phyloP scores from a whole-genome alignment of 306 rosid species.

The Cercis canadensis region DNA sequence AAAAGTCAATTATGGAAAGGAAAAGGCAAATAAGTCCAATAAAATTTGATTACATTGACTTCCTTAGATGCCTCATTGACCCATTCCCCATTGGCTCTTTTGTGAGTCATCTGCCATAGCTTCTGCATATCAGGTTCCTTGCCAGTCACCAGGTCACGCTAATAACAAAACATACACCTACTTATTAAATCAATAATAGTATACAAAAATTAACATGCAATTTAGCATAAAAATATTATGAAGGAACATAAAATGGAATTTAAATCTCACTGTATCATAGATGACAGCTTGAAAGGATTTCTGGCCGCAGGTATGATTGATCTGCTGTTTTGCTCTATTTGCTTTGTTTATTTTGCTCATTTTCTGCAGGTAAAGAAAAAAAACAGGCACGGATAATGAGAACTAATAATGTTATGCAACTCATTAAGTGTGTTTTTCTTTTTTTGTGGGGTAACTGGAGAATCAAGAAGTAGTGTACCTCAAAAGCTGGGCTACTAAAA shows the following conservation, averaged over 20 bases:
- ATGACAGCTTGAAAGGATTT: constrained; percentile 45
- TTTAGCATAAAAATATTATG: neutral
- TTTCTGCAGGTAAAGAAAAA: constrained; percentile 34
- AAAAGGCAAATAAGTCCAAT: constrained; percentile 14
- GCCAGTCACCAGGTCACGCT: constrained; percentile 51
- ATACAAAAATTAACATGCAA: constrained; percentile 4
- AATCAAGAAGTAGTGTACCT: constrained; percentile 35
- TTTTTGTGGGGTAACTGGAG: neutral
- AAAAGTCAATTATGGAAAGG: constrained; percentile 4
- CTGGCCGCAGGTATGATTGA: constrained; percentile 36
- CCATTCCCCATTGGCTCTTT: constrained; percentile 51
- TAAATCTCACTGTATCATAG: constrained; percentile 54
- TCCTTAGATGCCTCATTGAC: constrained; percentile 47
- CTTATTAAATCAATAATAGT: neutral
- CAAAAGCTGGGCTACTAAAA: constrained; percentile 48
- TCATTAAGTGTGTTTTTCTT: neutral
- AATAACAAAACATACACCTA: neutral
- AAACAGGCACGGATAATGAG: too few species aligned
- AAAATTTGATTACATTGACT: constrained; percentile 38
- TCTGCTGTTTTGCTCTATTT: constrained; percentile 41
- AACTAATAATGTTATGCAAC: constrained; percentile 35
- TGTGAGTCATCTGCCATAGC: constrained; percentile 53
- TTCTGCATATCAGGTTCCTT: constrained; percentile 49
- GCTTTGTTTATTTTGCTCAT: constrained; percentile 45
- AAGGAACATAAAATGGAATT: constrained; percentile 11